Percentiles rank a stretch among this genome's conserved stretches.
These are phyloP conservation scores for Penicillium silybi DNA, from an alignment of 495 filamentous ascomycete genomes.

Conservation along the genomic window DNA sequence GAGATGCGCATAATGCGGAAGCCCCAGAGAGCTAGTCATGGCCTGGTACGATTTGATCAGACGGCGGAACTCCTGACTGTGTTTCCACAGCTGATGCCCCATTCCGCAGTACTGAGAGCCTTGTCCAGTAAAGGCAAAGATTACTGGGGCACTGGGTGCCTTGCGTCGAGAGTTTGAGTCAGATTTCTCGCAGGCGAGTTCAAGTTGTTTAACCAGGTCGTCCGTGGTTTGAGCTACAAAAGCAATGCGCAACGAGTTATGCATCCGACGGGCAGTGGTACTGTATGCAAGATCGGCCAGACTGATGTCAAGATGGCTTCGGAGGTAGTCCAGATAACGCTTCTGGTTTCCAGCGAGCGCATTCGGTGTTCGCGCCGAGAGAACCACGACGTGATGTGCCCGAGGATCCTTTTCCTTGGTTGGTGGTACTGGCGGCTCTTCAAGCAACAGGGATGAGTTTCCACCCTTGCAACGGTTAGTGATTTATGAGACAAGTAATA, in stretches of 20 bases:
- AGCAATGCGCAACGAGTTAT: background rate
- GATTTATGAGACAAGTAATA: background rate
- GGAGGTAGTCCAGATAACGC: background rate
- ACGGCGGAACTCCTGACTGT: slow-evolving; percentile 18
- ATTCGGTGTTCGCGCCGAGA: background rate
- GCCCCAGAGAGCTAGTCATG: slow-evolving; percentile 23
- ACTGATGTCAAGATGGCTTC: background rate
- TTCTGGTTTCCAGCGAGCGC: background rate
- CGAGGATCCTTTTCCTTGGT: background rate
- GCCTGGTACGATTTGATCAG: slow-evolving; percentile 22
- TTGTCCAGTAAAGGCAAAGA: slow-evolving; percentile 69
- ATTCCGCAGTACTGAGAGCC: slow-evolving; percentile 50
- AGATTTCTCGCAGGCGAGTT: too few relatives aligned
- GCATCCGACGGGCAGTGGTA: background rate
- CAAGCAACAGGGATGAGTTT: background rate
- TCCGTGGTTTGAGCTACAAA: background rate
- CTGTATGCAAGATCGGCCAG: background rate
- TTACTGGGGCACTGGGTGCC: slow-evolving; percentile 11
- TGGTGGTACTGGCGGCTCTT: background rate
- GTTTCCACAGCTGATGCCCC: slow-evolving; percentile 20
- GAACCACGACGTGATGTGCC: background rate
- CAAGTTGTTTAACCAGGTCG: background rate
- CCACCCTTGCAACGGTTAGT: background rate
- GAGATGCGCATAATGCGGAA: slow-evolving; percentile 19
- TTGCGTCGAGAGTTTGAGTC: too few relatives aligned